These are phyloP conservation scores for Saccharomycopsis vini DNA, from an alignment of 805 yeast genomes.

Conservation along the genomic window DNA sequence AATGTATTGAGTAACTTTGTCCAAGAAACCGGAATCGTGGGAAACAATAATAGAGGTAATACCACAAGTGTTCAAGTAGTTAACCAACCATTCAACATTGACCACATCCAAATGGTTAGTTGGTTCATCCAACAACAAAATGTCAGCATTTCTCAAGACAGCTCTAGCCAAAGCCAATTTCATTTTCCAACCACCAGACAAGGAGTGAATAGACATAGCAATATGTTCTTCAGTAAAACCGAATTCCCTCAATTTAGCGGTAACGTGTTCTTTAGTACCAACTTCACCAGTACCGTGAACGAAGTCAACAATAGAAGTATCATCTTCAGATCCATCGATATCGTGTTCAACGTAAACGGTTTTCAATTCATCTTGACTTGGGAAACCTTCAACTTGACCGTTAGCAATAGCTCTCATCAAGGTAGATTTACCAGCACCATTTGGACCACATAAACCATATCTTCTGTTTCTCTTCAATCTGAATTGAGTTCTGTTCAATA, in stretches of 20 bases:
- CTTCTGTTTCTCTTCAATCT: conserved; percentile 98
- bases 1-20: conserved; percentile 94
- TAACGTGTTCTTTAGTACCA: conserved; percentile 66
- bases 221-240: conserved; percentile 92
- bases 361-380: conserved; percentile 97
- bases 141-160: conserved; percentile 96
- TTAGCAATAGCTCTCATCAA: conserved; percentile 95
- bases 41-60: conserved; percentile 97
- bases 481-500: conserved; percentile 98
- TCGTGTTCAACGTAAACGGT: conserved; percentile 99
- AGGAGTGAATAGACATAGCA: conserved; percentile 85
- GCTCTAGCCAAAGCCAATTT: conserved; percentile 99
- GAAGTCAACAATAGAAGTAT: conserved; percentile 87
- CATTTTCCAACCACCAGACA: conserved; percentile 99
- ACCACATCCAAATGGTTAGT: conserved; percentile 99
- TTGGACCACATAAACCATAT: conserved; percentile 99
- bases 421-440: conserved; percentile 99
- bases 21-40: conserved; percentile 99
- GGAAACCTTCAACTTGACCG: conserved; percentile 99
- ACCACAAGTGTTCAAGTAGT: conserved; percentile 98
- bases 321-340: conserved; percentile 97
- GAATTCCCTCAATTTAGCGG: conserved; percentile 76
- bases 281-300: conserved; percentile 76
- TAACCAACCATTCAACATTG: conserved; percentile 98
- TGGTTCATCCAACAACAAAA: conserved; percentile 97